These are phyloP conservation scores for Paramecium biaurelia DNA, from an alignment of 73 alveolate species.

Conservation along the genomic window DNA sequence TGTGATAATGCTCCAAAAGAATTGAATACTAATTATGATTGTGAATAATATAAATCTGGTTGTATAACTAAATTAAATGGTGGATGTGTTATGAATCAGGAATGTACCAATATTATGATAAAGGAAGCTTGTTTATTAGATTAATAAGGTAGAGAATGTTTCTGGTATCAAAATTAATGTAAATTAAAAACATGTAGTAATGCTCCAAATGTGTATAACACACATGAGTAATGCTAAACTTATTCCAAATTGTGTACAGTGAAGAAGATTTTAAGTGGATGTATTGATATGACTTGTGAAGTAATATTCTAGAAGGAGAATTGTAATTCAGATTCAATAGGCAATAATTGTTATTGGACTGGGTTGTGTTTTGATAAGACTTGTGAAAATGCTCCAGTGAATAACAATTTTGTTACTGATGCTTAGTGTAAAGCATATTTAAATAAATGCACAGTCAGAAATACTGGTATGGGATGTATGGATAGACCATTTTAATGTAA, in stretches of 20 bases:
- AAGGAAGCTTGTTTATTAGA: not conserved
- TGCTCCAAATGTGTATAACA: constrained; percentile 5
- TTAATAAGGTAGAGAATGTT: not conserved
- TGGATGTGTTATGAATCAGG: not conserved
- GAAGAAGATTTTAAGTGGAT: not conserved
- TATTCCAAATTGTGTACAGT: constrained; percentile 29
- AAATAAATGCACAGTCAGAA: constrained; percentile 8
- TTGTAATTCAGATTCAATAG: not conserved
- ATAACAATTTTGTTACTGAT: not conserved
- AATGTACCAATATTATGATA: not conserved
- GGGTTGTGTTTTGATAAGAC: constrained; percentile 34
- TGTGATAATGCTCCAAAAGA: constrained; percentile 4
- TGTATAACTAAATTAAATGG: not conserved
- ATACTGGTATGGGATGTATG: constrained; percentile 20
- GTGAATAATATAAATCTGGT: not conserved
- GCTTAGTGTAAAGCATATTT: not conserved
- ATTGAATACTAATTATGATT: not conserved
- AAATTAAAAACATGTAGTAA: not conserved
- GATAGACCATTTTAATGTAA: not conserved
- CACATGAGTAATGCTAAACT: not conserved
- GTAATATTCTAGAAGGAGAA: not conserved
- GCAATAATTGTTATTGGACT: not conserved
- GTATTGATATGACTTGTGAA: not conserved
- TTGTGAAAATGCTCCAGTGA: constrained; percentile 36
- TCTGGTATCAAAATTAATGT: not conserved